A percentile compares a stretch with the other conserved stretches of the same genome.
These are phyloP conservation scores for Trichoderma aggressivum DNA, from an alignment of 2,329 filamentous ascomycete species.

Conservation along the genomic window DNA sequence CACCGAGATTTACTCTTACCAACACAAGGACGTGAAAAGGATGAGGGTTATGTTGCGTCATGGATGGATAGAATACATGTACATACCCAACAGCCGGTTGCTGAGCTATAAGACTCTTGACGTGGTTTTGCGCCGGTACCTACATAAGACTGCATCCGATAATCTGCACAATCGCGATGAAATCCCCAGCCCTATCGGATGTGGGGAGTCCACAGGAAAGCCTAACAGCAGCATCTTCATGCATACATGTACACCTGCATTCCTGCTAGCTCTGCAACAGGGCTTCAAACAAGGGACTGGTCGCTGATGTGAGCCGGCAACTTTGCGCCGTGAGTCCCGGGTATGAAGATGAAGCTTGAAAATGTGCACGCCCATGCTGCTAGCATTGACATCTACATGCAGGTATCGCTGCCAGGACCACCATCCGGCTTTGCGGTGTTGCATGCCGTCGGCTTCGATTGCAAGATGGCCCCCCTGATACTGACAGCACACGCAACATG, in stretches of 20 bases:
- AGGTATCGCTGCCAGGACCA: neutral
- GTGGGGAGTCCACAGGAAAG: neutral
- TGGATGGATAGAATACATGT: neutral
- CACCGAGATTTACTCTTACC: neutral
- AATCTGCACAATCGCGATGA: neutral
- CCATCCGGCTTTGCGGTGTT: neutral
- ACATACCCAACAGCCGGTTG: neutral
- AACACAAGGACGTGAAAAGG: neutral
- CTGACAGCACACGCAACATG: neutral
- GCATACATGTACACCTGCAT: neutral
- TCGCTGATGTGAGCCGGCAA: constrained; percentile 1
- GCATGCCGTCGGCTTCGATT: neutral
- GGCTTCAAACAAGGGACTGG: neutral
- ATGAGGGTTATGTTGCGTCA: neutral
- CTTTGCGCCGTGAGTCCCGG: neutral
- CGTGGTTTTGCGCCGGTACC: neutral
- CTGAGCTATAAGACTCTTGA: neutral
- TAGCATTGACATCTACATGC: too few species aligned
- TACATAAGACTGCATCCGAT: neutral
- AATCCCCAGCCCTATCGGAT: neutral
- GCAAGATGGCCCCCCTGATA: neutral
- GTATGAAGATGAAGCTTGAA: neutral
- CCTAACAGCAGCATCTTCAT: neutral
- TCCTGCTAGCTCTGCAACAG: neutral
- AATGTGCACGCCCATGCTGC: neutral